phyloP scores from a whole-genome alignment of 2,329 filamentous ascomycete genomes.

The Trichoderma hamatum region DNA sequence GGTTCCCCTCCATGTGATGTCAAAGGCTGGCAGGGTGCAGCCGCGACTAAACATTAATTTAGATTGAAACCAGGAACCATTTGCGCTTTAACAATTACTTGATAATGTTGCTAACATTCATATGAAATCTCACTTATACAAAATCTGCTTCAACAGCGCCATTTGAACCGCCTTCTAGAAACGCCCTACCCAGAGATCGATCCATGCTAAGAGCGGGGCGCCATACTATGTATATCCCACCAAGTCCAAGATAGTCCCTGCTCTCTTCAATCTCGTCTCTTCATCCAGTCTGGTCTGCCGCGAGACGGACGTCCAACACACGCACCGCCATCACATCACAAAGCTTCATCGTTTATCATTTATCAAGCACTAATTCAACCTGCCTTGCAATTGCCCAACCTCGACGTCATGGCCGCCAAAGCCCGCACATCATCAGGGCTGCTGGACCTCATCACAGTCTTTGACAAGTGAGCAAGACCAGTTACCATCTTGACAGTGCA shows the following conservation, averaged over 20 bases:
- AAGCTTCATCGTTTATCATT: not conserved
- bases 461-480: constrained; percentile 49
- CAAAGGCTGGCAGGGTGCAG: not conserved
- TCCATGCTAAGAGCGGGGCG: not conserved
- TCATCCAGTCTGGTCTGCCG: not conserved
- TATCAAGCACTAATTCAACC: not conserved
- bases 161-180: not conserved
- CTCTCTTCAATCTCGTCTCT: not conserved
- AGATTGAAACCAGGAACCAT: too few species aligned
- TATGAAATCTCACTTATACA: too few species aligned
- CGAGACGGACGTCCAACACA: not conserved
- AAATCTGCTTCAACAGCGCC: not conserved
- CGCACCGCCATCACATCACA: constrained; percentile 12
- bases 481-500: not conserved
- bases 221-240: not conserved
- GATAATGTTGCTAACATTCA: too few species aligned
- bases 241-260: not conserved
- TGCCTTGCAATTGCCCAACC: not conserved
- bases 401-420: constrained; percentile 18
- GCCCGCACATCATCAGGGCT: constrained; percentile 32
- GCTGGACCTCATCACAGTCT: constrained; percentile 45
- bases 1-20: not conserved
- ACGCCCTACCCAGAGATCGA: not conserved
- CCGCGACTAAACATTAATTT: not conserved
- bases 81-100: too few species aligned